Evolutionary conservation across 139 green algal species (phyloP), one percentile per base, ranked within the genome.

Genomic region (Chlamydomonas schloesseri): DNA sequence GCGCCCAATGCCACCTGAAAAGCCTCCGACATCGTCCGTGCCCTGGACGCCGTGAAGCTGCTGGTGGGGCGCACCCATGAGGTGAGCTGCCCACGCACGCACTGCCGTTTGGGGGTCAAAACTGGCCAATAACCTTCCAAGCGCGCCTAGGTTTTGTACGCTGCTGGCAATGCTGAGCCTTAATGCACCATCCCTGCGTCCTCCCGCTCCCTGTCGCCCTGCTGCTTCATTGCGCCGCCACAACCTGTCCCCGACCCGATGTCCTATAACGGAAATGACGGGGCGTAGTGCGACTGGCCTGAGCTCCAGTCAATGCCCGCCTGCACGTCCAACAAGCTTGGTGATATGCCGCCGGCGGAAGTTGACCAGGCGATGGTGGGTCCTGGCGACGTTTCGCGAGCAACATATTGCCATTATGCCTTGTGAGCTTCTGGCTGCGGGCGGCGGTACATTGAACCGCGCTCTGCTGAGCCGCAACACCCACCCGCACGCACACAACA

Each of bases 21-120:
- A n/a, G 92, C 92, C 8, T 95, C 93, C 1, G 93, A 95, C 73
- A 93, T 88, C 0, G 64, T 94, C 4, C 62, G 87, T 18, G 73
- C 84, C 0, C 77, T 95, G 21, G 81, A 62, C 23, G 37, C 90
- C 0, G 15, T 62, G 0, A 21, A 55, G 0, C n/a, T 86, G 37
- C 77, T 95, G 34, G 91, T 94, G 0, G 90, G 81, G 23, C 55
- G 86, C 26, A 88, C 81, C 18, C 91, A 93, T 33, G 89, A 93
- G 77, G 87, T 91, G 47, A 26, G 75, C 31, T 23, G 55, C 55
- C 8, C 55, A 23, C 55, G 55, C 55, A 60, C 55, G 42, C 42
- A 8, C 42, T 50, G 42, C n/a, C n/a, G n/a, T n/a, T n/a, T n/a
- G n/a, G n/a, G n/a, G n/a, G n/a, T n/a, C n/a, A n/a, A n/a, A n/a